Evolutionary conservation across 148 eudicot species (phyloP), one percentile per base, ranked within the genome.

Genomic region (Cornus controversa): DNA sequence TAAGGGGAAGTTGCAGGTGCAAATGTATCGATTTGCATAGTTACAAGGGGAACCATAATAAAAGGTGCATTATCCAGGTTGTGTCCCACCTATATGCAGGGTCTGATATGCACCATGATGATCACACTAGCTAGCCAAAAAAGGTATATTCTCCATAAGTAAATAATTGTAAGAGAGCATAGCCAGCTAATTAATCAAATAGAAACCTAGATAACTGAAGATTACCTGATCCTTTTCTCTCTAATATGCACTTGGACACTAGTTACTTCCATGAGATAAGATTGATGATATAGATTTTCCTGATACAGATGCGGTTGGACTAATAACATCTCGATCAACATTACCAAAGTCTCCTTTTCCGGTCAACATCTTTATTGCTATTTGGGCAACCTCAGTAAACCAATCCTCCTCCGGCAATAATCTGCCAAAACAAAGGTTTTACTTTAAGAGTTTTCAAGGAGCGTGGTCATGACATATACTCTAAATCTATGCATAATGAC

Each of bases 331-430:
- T 1, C 78, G 77, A 14, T 84, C 93, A 3, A 69, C 75, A 71
- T 82, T 75, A 23, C 66, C 93, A 62, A 84, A 88, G 53, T 78
- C 72, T 18, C 89, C 85, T 36, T 91, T 85, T 58, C 97, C 98
- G 25, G 82, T 77, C 66, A 96, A 69, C 94, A 89, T 87, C 79
- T 93, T 91, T 77, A 91, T 85, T 37, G 98, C 93, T 70, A 93
- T 84, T 76, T 91, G 92, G 45, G 98, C 99, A 20, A 88, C 93
- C 31, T 96, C 97, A 16, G 91, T 86, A 83, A 96, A 96, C 99
- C 99, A 96, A 71, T 93, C 98, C 82, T 96, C 99, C 83, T 93
- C 99, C 0, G 98, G 99, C 82, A 96, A 85, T 8, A 85, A 66
- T 79, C 99, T 96, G 92, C 74, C 72, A 29, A 10, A 26, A 58